Percentiles rank a stretch among this genome's conserved stretches.
Evolutionary conservation across 257 asterid genomes (phyloP).

Genomic region (Voacanga thouarsii): DNA sequence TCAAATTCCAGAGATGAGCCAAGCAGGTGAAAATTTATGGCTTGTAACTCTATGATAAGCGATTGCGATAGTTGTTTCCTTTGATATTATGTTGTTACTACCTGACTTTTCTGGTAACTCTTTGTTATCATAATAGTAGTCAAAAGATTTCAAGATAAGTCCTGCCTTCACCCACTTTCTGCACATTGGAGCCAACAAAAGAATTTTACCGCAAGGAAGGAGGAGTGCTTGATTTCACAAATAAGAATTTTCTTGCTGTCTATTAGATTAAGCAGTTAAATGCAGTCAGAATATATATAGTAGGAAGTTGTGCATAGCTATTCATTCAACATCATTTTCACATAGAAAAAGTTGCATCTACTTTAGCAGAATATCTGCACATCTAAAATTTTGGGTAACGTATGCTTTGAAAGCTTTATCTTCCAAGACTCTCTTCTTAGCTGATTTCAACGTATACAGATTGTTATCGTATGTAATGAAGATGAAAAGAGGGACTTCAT

Average conservation of each 20-base stretch:
- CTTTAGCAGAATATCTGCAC: not conserved
- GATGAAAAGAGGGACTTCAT: constrained; percentile 45
- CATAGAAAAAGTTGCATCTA: not conserved
- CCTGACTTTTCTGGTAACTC: no score
- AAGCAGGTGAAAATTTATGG: no score
- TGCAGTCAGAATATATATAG: not conserved
- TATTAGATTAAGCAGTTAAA: no score
- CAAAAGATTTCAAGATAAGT: not conserved
- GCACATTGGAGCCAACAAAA: not conserved
- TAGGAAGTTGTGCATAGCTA: not conserved
- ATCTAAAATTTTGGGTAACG: not conserved
- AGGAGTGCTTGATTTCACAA: not conserved
- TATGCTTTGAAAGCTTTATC: not conserved
- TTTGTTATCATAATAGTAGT: no score
- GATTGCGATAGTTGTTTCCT: no score
- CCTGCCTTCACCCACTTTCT: not conserved
- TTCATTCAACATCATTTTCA: not conserved
- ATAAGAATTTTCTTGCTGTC: no score
- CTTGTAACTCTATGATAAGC: no score
- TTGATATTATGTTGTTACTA: no score
- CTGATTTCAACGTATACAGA: constrained; percentile 26
- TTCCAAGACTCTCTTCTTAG: not conserved
- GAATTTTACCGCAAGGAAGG: not conserved
- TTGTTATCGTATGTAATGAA: constrained; percentile 55
- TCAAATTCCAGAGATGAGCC: no score